A percentile compares a stretch with the other conserved stretches of the same genome.
Evolutionary conservation across 2,329 filamentous ascomycete genomes (phyloP).

Genomic region (Fusarium virguliforme): DNA sequence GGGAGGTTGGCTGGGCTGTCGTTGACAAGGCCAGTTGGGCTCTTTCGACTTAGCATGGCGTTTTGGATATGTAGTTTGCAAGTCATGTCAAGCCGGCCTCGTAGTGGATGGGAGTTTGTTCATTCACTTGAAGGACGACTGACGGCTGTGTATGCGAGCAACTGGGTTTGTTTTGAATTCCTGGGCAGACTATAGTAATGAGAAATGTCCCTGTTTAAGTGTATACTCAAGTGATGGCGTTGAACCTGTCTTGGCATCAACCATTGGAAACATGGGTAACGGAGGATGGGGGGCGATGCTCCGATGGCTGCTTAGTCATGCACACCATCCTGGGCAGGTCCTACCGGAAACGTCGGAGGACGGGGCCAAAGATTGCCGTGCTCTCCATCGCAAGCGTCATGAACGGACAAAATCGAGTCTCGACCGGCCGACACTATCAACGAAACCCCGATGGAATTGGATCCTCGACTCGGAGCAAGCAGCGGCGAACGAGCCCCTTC

Average conservation of each 20-base stretch:
- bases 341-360: slow-evolving; percentile 49
- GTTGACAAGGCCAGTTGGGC: slow-evolving; percentile 2
- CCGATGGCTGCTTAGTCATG: slow-evolving; percentile 47
- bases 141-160: neutral
- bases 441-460: slow-evolving; percentile 54
- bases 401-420: slow-evolving; percentile 25
- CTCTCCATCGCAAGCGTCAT: slow-evolving; percentile 35
- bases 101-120: slow-evolving; percentile 1
- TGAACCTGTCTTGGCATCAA: neutral
- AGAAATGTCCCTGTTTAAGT: slow-evolving; percentile 7
- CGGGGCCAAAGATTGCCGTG: slow-evolving; percentile 54
- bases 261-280: neutral
- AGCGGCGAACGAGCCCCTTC: slow-evolving; percentile 46
- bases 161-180: slow-evolving; percentile 3
- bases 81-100: neutral
- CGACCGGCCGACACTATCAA: slow-evolving; percentile 38
- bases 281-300: slow-evolving; percentile 11
- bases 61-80: slow-evolving; percentile 10
- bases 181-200: slow-evolving; percentile 5
- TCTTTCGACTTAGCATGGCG: slow-evolving; percentile 20
- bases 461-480: slow-evolving; percentile 52
- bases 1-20: neutral
- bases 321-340: neutral
- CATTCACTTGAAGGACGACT: neutral
- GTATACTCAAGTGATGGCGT: neutral